Evolutionary conservation across 1,284 basidiomycete species (phyloP), one percentile per base, ranked within the genome.

Genomic region (Bjerkandera adusta): DNA sequence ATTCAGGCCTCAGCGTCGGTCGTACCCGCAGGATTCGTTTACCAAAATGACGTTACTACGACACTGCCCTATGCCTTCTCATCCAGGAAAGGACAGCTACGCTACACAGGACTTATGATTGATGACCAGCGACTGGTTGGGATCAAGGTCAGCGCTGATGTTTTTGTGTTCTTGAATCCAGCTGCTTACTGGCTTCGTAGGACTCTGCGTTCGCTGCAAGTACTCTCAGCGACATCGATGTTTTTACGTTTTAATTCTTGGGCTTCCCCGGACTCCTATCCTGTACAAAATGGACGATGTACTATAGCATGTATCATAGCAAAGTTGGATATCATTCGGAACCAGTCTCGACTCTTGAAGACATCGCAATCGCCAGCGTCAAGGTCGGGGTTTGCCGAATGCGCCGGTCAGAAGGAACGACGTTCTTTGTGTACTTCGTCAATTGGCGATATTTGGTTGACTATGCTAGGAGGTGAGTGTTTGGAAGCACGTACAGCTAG

Each of bases 81-180:
- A 15, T 36, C 40, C 12, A 30, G 48, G 13, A 41, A 26, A 21
- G 47, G 24, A 16, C 46, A 45, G 36, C 25, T 48, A 18, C 39
- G 38, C 8, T 61, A 61, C 45, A 57, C 55, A 2, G 61, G 61
- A 6, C 63, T 64, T 43, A 62, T 64, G 61, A 56, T 64, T 40
- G 62, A 63, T 43, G 63, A 65, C 32, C 62, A 65, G 47, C 29
- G 63, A 37, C 51, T 67, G 24, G 48, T 67, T 38, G 65, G 65
- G 21, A 50, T 67, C 45, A 64, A 62, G 59, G 65, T 65, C 26
- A 41, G 22, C 36, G 20, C n/a, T 27, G 16, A 34, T 25, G n/a
- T 24, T n/a, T 6, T 32, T n/a, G 8, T 12, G 12, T 16, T 6
- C 30, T 30, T 20, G 16, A 20, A 20, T 20, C 7, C 10, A 22